These are phyloP conservation scores for Fusarium nodosum DNA, from an alignment of 2,329 filamentous ascomycete genomes.

Conservation along the genomic window DNA sequence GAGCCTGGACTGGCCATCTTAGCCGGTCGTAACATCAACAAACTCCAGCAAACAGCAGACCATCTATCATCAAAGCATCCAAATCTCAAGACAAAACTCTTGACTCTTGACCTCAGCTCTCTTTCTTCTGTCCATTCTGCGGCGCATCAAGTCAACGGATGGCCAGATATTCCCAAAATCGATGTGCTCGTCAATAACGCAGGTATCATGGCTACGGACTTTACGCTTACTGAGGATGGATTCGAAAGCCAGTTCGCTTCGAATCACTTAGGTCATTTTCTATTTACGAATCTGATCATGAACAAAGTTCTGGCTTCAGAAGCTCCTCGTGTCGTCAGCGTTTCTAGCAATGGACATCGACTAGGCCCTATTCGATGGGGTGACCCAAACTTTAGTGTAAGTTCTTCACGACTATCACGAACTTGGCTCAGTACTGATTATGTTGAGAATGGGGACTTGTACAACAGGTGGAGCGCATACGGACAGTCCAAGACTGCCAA, in stretches of 20 bases:
- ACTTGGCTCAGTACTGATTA: rapidly evolving
- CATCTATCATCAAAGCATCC: not conserved
- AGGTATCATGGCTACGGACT: conserved; percentile 20
- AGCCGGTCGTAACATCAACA: conserved; percentile 12
- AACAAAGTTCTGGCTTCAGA: conserved; percentile 3
- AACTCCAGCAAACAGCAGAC: conserved; percentile 23
- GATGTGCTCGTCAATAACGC: conserved; percentile 25
- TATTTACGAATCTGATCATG: conserved; percentile 21
- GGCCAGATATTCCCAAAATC: conserved; percentile 10
- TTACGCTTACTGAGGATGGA: conserved; percentile 11
- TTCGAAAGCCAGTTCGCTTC: conserved; percentile 24
- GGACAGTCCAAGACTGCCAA: conserved; percentile 34
- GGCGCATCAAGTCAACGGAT: not conserved
- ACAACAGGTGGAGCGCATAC: conserved; percentile 24
- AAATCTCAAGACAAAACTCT: not conserved
- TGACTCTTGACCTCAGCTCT: conserved; percentile 11
- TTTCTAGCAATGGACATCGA: conserved; percentile 20
- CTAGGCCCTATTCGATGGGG: conserved; percentile 22
- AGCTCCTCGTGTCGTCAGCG: conserved; percentile 17
- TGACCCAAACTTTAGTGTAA: conserved; percentile 13
- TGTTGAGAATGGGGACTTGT: conserved; percentile 1
- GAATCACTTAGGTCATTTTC: conserved; percentile 22
- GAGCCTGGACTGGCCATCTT: conserved; percentile 6
- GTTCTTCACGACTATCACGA: rapidly evolving
- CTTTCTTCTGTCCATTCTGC: conserved; percentile 11